Conservation (phyloP, 352 stramenopile species). For the Pythium myriotylum region DNA sequence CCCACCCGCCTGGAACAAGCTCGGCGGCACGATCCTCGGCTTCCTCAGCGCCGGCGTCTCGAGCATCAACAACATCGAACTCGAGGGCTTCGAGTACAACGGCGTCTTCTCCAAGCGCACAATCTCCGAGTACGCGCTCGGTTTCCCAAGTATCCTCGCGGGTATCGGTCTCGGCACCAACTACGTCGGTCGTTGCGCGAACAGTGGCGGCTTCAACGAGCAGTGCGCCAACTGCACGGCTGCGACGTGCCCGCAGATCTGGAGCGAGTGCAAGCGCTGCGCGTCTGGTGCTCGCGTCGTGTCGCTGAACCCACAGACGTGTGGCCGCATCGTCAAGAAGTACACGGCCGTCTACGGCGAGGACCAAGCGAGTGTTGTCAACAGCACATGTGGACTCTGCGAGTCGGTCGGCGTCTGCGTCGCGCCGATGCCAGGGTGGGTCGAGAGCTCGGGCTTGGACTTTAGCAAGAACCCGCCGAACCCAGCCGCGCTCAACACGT, state of each 20-base stretch:
- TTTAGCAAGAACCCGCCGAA: conserved; percentile 55
- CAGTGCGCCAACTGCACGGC: conserved; percentile 46
- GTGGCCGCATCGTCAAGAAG: conserved; percentile 35
- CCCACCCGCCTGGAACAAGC: conserved; percentile 56
- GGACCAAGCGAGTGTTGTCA: conserved; percentile 36
- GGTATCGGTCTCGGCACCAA: conserved; percentile 59
- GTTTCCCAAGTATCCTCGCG: conserved; percentile 68
- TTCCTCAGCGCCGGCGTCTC: conserved; percentile 37
- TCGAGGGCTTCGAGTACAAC: conserved; percentile 74
- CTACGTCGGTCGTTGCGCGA: conserved; percentile 48
- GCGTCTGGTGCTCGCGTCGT: conserved; percentile 32
- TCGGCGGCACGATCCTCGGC: conserved; percentile 45
- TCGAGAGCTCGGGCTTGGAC: conserved; percentile 60
- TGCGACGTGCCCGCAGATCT: conserved; percentile 41
- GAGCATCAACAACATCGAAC: conserved; percentile 43
- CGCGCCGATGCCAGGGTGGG: conserved; percentile 52
- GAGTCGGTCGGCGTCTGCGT: conserved; percentile 45
- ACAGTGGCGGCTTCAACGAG: conserved; percentile 28
- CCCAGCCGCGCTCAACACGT: conserved; percentile 40
- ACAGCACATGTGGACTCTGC: conserved; percentile 46
- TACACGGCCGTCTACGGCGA: conserved; percentile 48
- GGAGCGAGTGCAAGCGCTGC: conserved; percentile 51
- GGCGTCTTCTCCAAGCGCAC: conserved; percentile 60
- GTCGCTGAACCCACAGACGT: conserved; percentile 46
- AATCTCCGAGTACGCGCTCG: conserved; percentile 62